phyloP scores from a whole-genome alignment of 2,329 filamentous ascomycete species.

The Fusarium tricinctum region DNA sequence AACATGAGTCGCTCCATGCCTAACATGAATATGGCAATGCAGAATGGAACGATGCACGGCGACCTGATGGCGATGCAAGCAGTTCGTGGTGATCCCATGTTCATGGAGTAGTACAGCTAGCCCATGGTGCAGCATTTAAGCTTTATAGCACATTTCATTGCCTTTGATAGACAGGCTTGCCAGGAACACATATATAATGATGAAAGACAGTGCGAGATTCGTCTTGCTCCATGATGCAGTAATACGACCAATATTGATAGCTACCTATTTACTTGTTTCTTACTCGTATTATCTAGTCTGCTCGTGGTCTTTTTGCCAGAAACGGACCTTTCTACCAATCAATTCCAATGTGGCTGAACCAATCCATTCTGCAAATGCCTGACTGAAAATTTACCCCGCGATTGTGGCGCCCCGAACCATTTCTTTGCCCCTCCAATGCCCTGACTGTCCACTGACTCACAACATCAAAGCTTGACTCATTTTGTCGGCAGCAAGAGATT shows the following conservation, averaged over 20 bases:
- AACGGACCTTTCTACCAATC: conserved; percentile 1
- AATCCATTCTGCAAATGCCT: conserved; percentile 18
- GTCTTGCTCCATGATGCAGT: conserved; percentile 50
- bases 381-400: conserved; percentile 51
- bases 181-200: conserved; percentile 51
- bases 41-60: conserved; percentile 57
- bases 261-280: background rate
- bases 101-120: conserved; percentile 60
- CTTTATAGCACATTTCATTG: conserved; percentile 27
- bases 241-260: conserved; percentile 49
- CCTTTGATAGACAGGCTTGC: conserved; percentile 10
- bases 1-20: conserved; percentile 62
- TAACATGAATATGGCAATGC: conserved; percentile 61
- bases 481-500: conserved; percentile 40
- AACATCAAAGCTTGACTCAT: conserved; percentile 44
- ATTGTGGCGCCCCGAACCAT: conserved; percentile 48
- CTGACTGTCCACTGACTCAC: conserved; percentile 49
- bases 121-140: conserved; percentile 4
- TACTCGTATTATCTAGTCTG: conserved; percentile 2
- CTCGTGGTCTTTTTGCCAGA: conserved; percentile 19
- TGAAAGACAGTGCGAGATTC: conserved; percentile 47
- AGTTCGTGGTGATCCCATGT: conserved; percentile 65
- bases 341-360: conserved; percentile 38
- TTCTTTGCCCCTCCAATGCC: conserved; percentile 52
- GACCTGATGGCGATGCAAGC: conserved; percentile 64